Percentiles rank a stretch among this genome's conserved stretches.
These are phyloP conservation scores for Huntiella omanensis DNA, from an alignment of 2,329 filamentous ascomycete genomes.

Conservation along the genomic window DNA sequence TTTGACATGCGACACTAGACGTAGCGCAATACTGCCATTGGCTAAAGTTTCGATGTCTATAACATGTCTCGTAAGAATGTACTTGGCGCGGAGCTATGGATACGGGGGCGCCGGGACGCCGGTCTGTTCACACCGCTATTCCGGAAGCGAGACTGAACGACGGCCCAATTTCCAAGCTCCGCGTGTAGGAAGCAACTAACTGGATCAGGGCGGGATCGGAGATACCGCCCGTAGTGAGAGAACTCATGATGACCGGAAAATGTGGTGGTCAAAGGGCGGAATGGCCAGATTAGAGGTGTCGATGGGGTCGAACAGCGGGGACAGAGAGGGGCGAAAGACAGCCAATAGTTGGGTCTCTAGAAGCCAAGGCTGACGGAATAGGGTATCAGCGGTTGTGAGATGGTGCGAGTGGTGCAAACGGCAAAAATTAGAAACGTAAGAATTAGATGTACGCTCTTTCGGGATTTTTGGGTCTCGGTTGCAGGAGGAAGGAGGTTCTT, in stretches of 20 bases:
- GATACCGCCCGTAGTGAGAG: conserved; percentile 32
- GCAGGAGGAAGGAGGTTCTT: too few relatives aligned
- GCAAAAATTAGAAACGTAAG: too few relatives aligned
- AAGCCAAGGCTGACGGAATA: too few relatives aligned
- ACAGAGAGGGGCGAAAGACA: too few relatives aligned
- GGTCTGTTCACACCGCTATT: neutral
- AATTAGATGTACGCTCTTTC: too few relatives aligned
- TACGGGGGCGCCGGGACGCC: neutral
- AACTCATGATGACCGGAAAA: conserved; percentile 8
- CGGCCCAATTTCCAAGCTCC: neutral
- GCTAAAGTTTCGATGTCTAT: neutral
- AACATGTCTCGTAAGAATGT: neutral
- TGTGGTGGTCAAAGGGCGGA: neutral
- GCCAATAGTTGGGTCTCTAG: too few relatives aligned
- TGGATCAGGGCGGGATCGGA: conserved; percentile 49
- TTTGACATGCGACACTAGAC: neutral
- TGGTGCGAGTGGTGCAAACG: too few relatives aligned
- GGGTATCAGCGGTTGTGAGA: too few relatives aligned
- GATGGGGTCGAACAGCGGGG: too few relatives aligned
- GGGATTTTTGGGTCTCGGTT: too few relatives aligned
- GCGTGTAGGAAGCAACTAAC: conserved; percentile 20
- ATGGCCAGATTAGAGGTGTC: too few relatives aligned
- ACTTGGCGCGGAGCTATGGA: neutral
- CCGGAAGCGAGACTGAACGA: too few relatives aligned
- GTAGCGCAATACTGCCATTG: neutral